Evolutionary conservation across 768 basidiomycete species (phyloP), one percentile per base, ranked within the genome.

Genomic region (Naganishia kalamii): DNA sequence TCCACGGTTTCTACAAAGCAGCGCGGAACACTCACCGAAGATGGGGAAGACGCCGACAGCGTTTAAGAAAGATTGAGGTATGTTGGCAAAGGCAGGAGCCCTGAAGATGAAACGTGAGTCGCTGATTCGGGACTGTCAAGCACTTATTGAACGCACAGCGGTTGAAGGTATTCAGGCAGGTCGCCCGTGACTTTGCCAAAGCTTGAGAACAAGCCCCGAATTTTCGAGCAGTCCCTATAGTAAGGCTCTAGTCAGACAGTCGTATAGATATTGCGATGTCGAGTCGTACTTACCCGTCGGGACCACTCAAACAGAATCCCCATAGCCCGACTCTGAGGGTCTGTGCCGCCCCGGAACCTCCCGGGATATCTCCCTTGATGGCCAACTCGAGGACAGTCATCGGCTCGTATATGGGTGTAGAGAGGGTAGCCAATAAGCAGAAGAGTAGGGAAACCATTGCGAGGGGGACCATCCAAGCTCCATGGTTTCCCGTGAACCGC

Each of bases 401-500:
- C 2, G 35, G 54, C 23, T n/a, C 29, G 23, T 37, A 41, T 15
- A 57, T 35, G 23, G 54, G 54, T 23, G 54, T 40, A 3, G 54
- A 57, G 2, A 57, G 13, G 13, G 54, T 57, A 21, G 54, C 54
- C 54, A 57, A 57, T 1, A 40, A 3, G 25, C 54, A 57, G 19
- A 57, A 11, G 3, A 57, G n/a, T 0, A 57, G 35, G 11, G 54
- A 33, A 4, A 35, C 5, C 35, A 57, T 13, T 23, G 21, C 54
- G 21, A 37, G 19, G n/a, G 54, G 54, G 12, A 25, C 54, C 54
- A 57, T 57, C 54, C 54, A 57, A 15, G 8, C 11, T 3, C 54
- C 54, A 21, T 57, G 54, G 23, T 57, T 57, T 6, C 54, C 54
- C 35, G 37, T 21, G 27, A 57, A 57, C n/a, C 35, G 35, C 33